Evolutionary conservation across 1,284 basidiomycete genomes (phyloP), one percentile per base, ranked within the genome.

Genomic region (Blastosporella zonata): DNA sequence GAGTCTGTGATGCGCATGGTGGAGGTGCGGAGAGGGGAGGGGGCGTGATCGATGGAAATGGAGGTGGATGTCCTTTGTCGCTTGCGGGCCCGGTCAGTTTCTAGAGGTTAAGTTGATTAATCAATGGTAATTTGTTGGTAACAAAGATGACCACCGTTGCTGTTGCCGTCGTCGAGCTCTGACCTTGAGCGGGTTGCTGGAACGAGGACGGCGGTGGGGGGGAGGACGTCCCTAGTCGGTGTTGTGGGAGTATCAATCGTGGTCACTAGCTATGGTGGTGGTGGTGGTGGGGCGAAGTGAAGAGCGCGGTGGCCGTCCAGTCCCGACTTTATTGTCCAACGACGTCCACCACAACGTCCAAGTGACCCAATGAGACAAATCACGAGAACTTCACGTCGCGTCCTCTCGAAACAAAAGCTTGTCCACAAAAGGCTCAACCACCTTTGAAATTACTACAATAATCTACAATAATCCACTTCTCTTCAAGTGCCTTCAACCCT

Each of bases 221-320:
- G 73, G 72, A 73, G 68, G 60, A 63, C 65, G 71, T 78, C 78
- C 82, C 79, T 76, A 66, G 75, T 61, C 69, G 72, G 65, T 72
- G 67, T 71, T 68, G 73, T 78, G 73, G 74, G 68, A 71, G 83
- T 73, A 82, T 84, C 80, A 85, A 86, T 86, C 71, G 74, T 86
- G 78, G 69, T 77, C 21, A 22, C 36, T 59, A 64, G 43, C 41
- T 39, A 20, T 15, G 17, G 23, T 29, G 28, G 3, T 50, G 49
- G 55, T 59, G 48, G 37, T 53, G 43, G 51, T 49, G 46, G 54
- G 50, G 42, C 58, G 52, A 59, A 52, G 58, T 52, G 55, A 63
- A 57, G 47, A 38, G 51, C 51, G 55, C 45, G 53, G 54, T 54
- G 50, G 50, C 34, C 36, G 38, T 45, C 25, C 10, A 29, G 2